phyloP scores from a whole-genome alignment of 345 rosid genomes.

The Carallia brachiata region DNA sequence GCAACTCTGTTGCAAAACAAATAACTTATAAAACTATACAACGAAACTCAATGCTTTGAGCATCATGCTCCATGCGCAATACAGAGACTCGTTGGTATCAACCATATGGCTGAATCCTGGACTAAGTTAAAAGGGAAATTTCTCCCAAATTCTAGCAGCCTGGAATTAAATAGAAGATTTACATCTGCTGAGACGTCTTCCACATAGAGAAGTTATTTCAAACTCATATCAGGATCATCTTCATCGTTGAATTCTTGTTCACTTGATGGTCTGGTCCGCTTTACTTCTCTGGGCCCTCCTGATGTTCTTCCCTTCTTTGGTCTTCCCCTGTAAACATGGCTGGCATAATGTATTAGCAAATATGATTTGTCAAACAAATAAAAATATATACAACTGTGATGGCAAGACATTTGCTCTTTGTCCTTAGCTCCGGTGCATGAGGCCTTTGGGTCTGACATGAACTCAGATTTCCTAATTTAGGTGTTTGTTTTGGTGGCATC shows the following conservation, averaged over 20 bases:
- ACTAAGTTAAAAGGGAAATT: background rate
- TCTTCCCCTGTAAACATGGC: constrained; percentile 33
- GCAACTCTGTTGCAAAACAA: no score
- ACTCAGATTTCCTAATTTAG: no score
- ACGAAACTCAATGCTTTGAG: no score
- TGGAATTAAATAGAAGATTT: background rate
- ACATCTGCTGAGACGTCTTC: background rate
- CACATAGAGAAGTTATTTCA: constrained; percentile 13
- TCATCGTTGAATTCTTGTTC: constrained; percentile 41
- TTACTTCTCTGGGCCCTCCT: constrained; percentile 27
- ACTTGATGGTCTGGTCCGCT: constrained; percentile 32
- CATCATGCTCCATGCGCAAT: no score
- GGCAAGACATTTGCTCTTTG: background rate
- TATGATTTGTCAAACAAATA: background rate
- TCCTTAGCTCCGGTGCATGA: no score
- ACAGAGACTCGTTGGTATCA: no score
- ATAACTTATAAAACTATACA: no score
- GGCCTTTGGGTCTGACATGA: no score
- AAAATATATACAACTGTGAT: background rate
- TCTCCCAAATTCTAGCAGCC: background rate
- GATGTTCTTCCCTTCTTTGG: constrained; percentile 43
- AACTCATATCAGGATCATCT: constrained; percentile 40
- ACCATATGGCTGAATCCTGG: no score
- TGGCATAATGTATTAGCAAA: background rate
- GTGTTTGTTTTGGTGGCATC: no score